Conservation (phyloP, 768 basidiomycete species). For the Multifurca ochricompacta region DNA sequence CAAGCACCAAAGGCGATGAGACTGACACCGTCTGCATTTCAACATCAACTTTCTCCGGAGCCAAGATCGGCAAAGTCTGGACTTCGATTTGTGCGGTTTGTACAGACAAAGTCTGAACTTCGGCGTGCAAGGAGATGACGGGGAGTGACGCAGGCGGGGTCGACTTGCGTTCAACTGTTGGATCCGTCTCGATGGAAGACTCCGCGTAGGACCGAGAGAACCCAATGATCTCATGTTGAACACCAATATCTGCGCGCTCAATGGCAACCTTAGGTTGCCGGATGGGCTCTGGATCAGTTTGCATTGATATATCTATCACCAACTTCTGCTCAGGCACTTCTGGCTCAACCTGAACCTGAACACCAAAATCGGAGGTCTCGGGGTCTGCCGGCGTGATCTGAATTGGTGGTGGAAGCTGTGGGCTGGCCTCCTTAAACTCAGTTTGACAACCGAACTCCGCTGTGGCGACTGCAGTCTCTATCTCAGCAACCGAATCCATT, state of each 20-base stretch:
- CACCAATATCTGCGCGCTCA: conserved; percentile 38
- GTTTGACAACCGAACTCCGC: conserved; percentile 64
- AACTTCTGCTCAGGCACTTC: conserved; percentile 4
- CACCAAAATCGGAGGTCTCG: conserved; percentile 27
- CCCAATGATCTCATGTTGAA: conserved; percentile 40
- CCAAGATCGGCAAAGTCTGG: conserved; percentile 25
- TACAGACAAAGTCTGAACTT: conserved; percentile 33
- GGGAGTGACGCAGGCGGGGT: conserved; percentile 11
- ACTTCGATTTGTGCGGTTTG: conserved; percentile 30
- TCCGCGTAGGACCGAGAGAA: conserved; percentile 20
- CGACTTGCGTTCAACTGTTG: conserved; percentile 23
- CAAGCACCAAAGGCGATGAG: conserved; percentile 9
- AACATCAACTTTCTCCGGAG: conserved; percentile 12
- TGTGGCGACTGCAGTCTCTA: conserved; percentile 34
- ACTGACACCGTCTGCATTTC: conserved; percentile 20
- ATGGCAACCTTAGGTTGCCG: conserved; percentile 6
- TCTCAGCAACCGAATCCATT: conserved; percentile 37
- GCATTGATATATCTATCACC: conserved; percentile 26
- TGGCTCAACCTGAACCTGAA: conserved; percentile 31
- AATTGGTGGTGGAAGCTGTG: conserved; percentile 23
- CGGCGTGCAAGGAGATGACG: conserved; percentile 20
- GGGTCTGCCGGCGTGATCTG: conserved; percentile 25
- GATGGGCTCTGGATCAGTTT: conserved; percentile 26
- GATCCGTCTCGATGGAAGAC: conserved; percentile 19
- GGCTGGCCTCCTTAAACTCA: conserved; percentile 36